Evolutionary conservation across 805 yeast genomes (phyloP).

Genomic region (Yarrowia alimentaria): DNA sequence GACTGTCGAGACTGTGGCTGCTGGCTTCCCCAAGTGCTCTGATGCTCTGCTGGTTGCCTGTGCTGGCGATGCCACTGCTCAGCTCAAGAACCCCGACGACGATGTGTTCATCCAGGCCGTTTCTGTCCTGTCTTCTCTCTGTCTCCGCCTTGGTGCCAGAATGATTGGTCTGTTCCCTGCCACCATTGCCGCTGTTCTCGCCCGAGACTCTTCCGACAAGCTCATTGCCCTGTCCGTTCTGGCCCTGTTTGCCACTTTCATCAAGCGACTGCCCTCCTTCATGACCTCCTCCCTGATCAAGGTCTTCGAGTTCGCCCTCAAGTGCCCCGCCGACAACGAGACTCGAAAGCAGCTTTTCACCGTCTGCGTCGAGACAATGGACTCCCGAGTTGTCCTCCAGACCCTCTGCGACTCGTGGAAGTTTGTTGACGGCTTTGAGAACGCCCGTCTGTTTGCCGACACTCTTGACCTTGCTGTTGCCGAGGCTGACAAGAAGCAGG

Average conservation of each 20-base stretch:
- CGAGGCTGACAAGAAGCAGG: conserved; percentile 66
- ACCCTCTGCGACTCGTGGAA: conserved; percentile 66
- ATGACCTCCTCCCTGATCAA: conserved; percentile 65
- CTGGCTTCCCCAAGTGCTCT: conserved; percentile 24
- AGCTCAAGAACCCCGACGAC: conserved; percentile 40
- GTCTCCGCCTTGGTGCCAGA: conserved; percentile 78
- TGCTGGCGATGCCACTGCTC: conserved; percentile 17
- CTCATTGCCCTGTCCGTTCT: conserved; percentile 68
- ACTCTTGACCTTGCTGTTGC: conserved; percentile 66
- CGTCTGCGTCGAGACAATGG: conserved; percentile 65
- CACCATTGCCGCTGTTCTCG: conserved; percentile 66
- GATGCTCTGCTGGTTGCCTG: conserved; percentile 17
- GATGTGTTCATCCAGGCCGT: conserved; percentile 73
- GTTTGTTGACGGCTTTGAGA: conserved; percentile 37
- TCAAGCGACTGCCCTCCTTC: conserved; percentile 84
- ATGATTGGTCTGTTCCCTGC: conserved; percentile 75
- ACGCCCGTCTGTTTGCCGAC: conserved; percentile 67
- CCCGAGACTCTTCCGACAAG: conserved; percentile 24
- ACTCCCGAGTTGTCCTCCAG: conserved; percentile 58
- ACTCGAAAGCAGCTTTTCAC: conserved; percentile 53
- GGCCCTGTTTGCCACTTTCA: conserved; percentile 67
- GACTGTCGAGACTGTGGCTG: conserved; percentile 13
- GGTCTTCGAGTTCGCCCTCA: conserved; percentile 53
- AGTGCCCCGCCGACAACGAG: conserved; percentile 49
- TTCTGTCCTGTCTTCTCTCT: conserved; percentile 65